phyloP scores from a whole-genome alignment of 2,329 filamentous ascomycete genomes.

The Leptographium flavum region DNA sequence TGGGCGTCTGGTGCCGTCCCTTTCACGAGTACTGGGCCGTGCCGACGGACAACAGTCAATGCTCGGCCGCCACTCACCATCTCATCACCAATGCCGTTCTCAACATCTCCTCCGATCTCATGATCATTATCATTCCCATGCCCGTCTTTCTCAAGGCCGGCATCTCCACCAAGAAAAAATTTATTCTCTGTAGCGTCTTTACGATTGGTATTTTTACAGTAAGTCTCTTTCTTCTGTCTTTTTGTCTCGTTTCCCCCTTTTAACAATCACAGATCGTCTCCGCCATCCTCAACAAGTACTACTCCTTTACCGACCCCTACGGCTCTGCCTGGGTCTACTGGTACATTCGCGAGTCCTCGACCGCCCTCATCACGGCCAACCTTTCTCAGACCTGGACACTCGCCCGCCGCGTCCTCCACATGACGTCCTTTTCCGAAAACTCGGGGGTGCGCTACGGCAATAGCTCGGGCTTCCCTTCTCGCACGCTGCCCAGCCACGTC shows the following conservation, averaged over 20 bases:
- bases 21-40: conserved; percentile 37
- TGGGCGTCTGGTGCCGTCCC: conserved; percentile 34
- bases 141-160: conserved; percentile 35
- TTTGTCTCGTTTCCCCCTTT: background rate
- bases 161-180: conserved; percentile 35
- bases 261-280: conserved; percentile 33
- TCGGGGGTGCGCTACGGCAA: conserved; percentile 16
- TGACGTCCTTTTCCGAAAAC: conserved; percentile 19
- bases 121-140: conserved; percentile 44
- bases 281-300: conserved; percentile 32
- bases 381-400: conserved; percentile 28
- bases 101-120: conserved; percentile 45
- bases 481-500: background rate
- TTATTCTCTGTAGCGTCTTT: conserved; percentile 32
- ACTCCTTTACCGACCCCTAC: conserved; percentile 25
- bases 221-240: conserved; percentile 11
- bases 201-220: conserved; percentile 32
- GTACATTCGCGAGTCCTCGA: conserved; percentile 31
- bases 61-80: conserved; percentile 40
- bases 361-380: conserved; percentile 28
- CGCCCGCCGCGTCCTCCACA: conserved; percentile 22
- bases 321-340: conserved; percentile 26
- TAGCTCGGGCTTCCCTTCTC: conserved; percentile 13
- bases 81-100: conserved; percentile 43
- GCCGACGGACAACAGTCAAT: conserved; percentile 29